Conservation (phyloP, 2,329 filamentous ascomycete species). For the Pseudocercospora crystallina region DNA sequence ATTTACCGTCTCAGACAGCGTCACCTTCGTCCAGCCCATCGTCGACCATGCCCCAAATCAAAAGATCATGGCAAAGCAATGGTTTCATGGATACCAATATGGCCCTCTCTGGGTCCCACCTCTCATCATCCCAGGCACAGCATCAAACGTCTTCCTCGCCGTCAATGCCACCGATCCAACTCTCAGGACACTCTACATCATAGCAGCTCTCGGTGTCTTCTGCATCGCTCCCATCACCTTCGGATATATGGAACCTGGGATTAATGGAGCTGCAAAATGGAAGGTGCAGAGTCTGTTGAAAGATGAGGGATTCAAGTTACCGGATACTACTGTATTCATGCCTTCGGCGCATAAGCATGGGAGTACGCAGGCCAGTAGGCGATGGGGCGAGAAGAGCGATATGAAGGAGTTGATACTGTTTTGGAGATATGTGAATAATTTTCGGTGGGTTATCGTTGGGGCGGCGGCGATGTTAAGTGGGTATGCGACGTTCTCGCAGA, state of each 20-base stretch:
- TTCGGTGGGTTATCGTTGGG: constrained; percentile 25
- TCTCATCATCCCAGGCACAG: constrained; percentile 36
- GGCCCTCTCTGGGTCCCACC: constrained; percentile 39
- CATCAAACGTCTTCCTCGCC: constrained; percentile 35
- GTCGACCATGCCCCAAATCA: constrained; percentile 33
- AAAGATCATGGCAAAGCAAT: constrained; percentile 40
- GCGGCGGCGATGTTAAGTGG: constrained; percentile 26
- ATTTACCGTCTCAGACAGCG: constrained; percentile 30
- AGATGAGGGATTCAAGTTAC: constrained; percentile 28
- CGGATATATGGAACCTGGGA: constrained; percentile 40
- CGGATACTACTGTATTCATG: constrained; percentile 23
- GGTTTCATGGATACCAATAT: constrained; percentile 41
- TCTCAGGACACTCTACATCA: constrained; percentile 25
- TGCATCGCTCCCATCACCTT: constrained; percentile 41
- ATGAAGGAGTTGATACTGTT: constrained; percentile 30
- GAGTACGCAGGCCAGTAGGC: constrained; percentile 19
- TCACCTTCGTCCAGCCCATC: constrained; percentile 39
- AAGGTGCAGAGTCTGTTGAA: constrained; percentile 37
- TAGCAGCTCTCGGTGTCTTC: constrained; percentile 27
- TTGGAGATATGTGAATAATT: constrained; percentile 30
- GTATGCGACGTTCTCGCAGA: constrained; percentile 24
- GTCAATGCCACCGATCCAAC: not conserved
- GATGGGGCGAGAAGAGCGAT: constrained; percentile 26
- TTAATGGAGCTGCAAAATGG: constrained; percentile 43
- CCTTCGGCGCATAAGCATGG: constrained; percentile 29